Evolutionary conservation across 2,329 filamentous ascomycete species (phyloP).

Genomic region (Fusarium sp.): DNA sequence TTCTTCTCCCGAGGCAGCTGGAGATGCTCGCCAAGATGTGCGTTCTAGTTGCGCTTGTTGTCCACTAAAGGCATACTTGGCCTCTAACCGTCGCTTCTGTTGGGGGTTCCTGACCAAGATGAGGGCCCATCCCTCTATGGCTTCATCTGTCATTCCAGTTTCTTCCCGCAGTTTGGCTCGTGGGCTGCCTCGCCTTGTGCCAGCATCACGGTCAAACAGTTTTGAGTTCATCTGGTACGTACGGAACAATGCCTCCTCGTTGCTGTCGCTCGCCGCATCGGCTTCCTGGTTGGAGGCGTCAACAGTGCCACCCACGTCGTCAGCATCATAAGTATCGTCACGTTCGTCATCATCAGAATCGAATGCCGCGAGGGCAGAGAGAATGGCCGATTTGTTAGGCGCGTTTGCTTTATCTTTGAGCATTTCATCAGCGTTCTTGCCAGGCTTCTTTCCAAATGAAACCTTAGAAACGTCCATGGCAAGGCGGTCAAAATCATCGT

Average conservation of each 20-base stretch:
- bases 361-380: constrained; percentile 87
- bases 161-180: constrained; percentile 74
- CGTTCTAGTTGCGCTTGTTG: constrained; percentile 71
- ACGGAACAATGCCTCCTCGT: constrained; percentile 78
- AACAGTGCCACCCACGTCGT: constrained; percentile 89
- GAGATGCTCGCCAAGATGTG: constrained; percentile 70
- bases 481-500: constrained; percentile 81
- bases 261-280: constrained; percentile 58
- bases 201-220: constrained; percentile 76
- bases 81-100: constrained; percentile 74
- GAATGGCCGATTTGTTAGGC: constrained; percentile 83
- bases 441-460: constrained; percentile 78
- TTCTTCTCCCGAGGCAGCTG: constrained; percentile 65
- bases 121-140: constrained; percentile 91
- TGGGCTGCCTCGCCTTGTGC: constrained; percentile 71
- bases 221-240: constrained; percentile 72
- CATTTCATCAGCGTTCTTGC: constrained; percentile 75
- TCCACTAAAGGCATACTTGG: constrained; percentile 73
- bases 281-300: constrained; percentile 71
- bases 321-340: constrained; percentile 95
- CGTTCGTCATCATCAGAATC: constrained; percentile 96
- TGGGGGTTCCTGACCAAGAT: constrained; percentile 82
- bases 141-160: constrained; percentile 91
- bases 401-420: constrained; percentile 71
- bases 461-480: constrained; percentile 72